These are phyloP conservation scores for Lindgomyces ingoldianus DNA, from an alignment of 495 filamentous ascomycete species.

Conservation along the genomic window DNA sequence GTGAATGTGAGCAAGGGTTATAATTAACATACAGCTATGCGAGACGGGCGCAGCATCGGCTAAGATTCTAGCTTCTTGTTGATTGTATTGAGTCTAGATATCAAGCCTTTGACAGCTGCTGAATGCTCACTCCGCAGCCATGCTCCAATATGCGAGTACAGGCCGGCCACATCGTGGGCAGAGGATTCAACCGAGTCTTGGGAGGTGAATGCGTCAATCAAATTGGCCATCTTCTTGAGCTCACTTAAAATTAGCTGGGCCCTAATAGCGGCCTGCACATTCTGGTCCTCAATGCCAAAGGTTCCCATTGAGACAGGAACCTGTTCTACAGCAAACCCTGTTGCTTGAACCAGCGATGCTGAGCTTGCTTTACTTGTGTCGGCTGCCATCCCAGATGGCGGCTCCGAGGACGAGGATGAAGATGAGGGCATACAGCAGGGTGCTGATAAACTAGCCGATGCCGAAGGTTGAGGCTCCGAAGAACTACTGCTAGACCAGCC, in stretches of 20 bases:
- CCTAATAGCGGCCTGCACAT: neutral
- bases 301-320: neutral
- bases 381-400: neutral
- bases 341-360: neutral
- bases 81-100: no score
- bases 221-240: neutral
- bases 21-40: no score
- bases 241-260: neutral
- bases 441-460: no score
- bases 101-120: no score
- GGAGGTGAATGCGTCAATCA: neutral
- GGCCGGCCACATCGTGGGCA: neutral
- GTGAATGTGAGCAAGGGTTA: no score
- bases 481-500: no score
- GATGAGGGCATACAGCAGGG: neutral
- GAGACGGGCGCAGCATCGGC: no score
- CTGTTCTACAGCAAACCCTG: neutral
- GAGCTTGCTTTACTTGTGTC: neutral
- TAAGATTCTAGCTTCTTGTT: no score
- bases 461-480: no score
- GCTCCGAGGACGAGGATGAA: neutral
- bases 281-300: slow-evolving; percentile 1
- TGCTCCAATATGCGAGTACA: neutral
- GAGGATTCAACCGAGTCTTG: neutral
- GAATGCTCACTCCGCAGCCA: slow-evolving; percentile 2